Evolutionary conservation across 305 asterid species (phyloP).

Genomic region (Solanum hybrid): DNA sequence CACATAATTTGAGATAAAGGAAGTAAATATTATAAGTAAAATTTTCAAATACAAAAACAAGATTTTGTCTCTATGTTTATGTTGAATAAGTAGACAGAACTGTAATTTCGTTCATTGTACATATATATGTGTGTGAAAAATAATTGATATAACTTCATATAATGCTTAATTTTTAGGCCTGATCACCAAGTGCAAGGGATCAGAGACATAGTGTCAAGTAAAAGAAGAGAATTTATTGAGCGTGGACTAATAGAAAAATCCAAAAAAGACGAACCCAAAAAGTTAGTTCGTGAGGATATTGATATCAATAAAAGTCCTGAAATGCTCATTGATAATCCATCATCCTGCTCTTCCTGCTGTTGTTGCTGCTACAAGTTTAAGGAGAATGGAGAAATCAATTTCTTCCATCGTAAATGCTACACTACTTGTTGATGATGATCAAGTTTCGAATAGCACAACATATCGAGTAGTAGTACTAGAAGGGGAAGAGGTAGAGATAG

Average conservation of each 20-base stretch:
- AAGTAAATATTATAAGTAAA: no score
- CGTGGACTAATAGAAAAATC: not conserved
- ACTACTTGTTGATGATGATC: not conserved
- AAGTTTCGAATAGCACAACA: no score
- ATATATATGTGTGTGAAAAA: not conserved
- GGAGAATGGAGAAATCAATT: constrained; percentile 7
- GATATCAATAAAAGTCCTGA: not conserved
- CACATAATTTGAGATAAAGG: no score
- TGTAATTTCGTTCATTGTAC: not conserved
- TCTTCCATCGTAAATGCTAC: constrained; percentile 1
- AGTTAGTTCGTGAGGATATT: not conserved
- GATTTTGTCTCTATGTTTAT: not conserved
- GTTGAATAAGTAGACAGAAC: not conserved
- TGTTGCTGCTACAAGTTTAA: not conserved
- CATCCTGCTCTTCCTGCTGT: not conserved
- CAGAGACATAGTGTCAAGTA: not conserved
- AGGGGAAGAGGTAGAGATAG: no score
- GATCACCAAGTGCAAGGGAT: constrained; percentile 6
- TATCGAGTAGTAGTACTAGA: no score
- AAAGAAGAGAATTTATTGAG: not conserved
- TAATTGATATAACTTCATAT: not conserved
- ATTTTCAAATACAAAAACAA: no score
- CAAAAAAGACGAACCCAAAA: not conserved
- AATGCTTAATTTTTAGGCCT: not conserved
- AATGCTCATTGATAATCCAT: not conserved